phyloP scores from a whole-genome alignment of 2,329 filamentous ascomycete genomes.

The Aspergillus luchuensis region DNA sequence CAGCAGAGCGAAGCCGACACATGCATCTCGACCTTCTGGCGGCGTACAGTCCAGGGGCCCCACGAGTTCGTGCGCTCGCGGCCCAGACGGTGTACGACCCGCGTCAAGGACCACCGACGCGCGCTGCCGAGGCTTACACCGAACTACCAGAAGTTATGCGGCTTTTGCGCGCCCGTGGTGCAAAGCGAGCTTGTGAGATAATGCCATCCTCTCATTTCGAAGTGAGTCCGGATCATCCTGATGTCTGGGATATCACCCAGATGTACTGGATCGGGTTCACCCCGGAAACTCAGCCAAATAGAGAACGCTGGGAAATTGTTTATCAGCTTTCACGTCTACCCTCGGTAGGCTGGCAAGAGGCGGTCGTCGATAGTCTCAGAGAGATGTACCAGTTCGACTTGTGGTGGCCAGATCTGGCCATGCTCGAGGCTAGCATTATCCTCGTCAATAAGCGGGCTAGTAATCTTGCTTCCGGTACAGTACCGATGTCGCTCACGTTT shows the following conservation, averaged over 20 bases:
- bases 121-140: slow-evolving; percentile 24
- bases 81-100: slow-evolving; percentile 21
- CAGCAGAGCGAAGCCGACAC: slow-evolving; percentile 22
- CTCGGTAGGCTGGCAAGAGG: not conserved
- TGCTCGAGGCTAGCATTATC: not conserved
- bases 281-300: slow-evolving; percentile 22
- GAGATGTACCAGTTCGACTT: not conserved
- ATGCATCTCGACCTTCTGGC: slow-evolving; percentile 22
- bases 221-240: slow-evolving; percentile 19
- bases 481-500: too few species aligned
- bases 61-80: slow-evolving; percentile 20
- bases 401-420: not conserved
- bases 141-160: slow-evolving; percentile 20
- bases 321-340: slow-evolving; percentile 15
- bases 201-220: not conserved
- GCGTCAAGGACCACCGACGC: slow-evolving; percentile 17
- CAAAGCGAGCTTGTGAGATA: slow-evolving; percentile 24
- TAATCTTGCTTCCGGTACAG: not conserved
- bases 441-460: not conserved
- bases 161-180: slow-evolving; percentile 21
- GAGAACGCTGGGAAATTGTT: slow-evolving; percentile 20
- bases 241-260: slow-evolving; percentile 22
- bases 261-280: slow-evolving; percentile 24
- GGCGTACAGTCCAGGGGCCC: slow-evolving; percentile 17
- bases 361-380: not conserved